These are phyloP conservation scores for Aspergillus ustus DNA, from an alignment of 2,329 filamentous ascomycete genomes.

Conservation along the genomic window DNA sequence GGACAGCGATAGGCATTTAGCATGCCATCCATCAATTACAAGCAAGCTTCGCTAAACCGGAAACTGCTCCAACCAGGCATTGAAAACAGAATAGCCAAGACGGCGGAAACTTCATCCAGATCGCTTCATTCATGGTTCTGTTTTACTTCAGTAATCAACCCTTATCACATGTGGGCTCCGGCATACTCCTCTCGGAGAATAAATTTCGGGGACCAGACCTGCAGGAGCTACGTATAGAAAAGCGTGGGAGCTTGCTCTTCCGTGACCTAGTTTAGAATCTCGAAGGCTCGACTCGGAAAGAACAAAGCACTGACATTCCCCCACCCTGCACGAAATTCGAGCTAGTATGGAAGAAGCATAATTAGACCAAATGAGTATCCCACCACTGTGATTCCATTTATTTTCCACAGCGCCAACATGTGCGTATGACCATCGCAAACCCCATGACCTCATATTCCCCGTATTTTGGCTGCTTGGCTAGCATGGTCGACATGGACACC, in stretches of 20 bases:
- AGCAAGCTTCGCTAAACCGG: too few relatives aligned
- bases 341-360: background rate
- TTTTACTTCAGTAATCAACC: background rate
- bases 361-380: background rate
- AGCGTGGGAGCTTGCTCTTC: background rate
- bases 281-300: background rate
- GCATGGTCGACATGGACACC: background rate
- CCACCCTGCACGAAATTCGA: background rate
- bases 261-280: background rate
- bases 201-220: background rate
- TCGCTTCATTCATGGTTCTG: background rate
- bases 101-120: background rate
- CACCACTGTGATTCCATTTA: background rate
- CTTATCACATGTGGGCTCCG: background rate
- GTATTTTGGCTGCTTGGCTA: background rate
- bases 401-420: background rate
- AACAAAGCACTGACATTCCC: conserved; percentile 4
- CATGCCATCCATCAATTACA: too few relatives aligned
- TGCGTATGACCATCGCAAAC: background rate
- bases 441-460: conserved; percentile 1
- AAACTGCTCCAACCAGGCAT: too few relatives aligned
- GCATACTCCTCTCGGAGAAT: background rate
- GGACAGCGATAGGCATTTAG: background rate
- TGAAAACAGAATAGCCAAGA: too few relatives aligned
- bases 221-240: background rate